A percentile compares a stretch with the other conserved stretches of the same genome.
These are phyloP conservation scores for Kwoniella shivajii DNA, from an alignment of 1,284 basidiomycete species.

Conservation along the genomic window DNA sequence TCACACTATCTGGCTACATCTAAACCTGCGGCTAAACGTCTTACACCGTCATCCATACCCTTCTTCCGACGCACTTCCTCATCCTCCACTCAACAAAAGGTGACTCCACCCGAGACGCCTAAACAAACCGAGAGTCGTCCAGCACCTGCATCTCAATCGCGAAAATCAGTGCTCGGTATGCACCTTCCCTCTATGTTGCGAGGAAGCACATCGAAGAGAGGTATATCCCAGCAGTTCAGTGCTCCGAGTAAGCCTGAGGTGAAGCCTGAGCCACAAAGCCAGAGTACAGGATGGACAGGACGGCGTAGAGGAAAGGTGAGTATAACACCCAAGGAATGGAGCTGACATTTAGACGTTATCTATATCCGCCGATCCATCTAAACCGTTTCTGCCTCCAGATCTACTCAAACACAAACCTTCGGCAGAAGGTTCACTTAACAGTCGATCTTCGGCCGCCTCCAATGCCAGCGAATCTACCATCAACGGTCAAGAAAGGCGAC, in stretches of 20 bases:
- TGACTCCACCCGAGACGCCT: conserved; percentile 22
- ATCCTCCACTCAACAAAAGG: conserved; percentile 68
- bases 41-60: conserved; percentile 91
- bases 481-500: conserved; percentile 60
- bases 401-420: conserved; percentile 36
- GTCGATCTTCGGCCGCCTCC: conserved; percentile 25
- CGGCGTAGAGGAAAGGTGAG: conserved; percentile 87
- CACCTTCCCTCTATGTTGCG: conserved; percentile 79
- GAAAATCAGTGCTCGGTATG: conserved; percentile 58
- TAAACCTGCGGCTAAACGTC: conserved; percentile 57
- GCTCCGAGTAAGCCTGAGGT: conserved; percentile 12
- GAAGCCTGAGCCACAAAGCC: conserved; percentile 16
- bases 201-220: conserved; percentile 75
- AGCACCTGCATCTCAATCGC: conserved; percentile 21
- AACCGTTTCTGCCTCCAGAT: conserved; percentile 12
- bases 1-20: conserved; percentile 23
- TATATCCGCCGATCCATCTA: conserved; percentile 64
- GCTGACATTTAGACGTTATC: conserved; percentile 70
- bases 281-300: conserved; percentile 74
- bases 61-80: conserved; percentile 93
- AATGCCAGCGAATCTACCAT: conserved; percentile 34
- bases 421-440: conserved; percentile 22
- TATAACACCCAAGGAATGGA: conserved; percentile 22
- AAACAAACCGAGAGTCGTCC: conserved; percentile 23
- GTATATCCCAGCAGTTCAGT: conserved; percentile 48